These are phyloP conservation scores for Cardamine resedifolia DNA, from an alignment of 345 rosid species.

Conservation along the genomic window DNA sequence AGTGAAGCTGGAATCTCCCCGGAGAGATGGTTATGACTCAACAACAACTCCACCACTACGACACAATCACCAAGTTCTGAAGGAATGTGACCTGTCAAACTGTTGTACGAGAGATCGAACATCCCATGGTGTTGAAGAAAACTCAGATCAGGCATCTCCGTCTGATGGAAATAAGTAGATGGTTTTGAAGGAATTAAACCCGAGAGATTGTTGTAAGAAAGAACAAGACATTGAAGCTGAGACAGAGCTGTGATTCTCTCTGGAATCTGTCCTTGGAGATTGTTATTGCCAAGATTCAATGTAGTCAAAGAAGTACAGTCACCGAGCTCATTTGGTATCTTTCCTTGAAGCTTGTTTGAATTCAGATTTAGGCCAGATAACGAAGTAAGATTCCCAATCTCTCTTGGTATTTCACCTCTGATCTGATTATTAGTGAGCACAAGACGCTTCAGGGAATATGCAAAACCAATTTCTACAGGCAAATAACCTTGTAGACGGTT, in stretches of 20 bases:
- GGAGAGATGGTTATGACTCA: slow-evolving; percentile 66
- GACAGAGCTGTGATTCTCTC: slow-evolving; percentile 52
- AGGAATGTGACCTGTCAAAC: slow-evolving; percentile 69
- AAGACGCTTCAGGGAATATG: slow-evolving; percentile 54
- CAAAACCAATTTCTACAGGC: slow-evolving; percentile 63
- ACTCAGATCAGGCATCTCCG: slow-evolving; percentile 65
- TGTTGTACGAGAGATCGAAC: slow-evolving; percentile 67
- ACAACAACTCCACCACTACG: slow-evolving; percentile 66
- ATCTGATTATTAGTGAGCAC: slow-evolving; percentile 65
- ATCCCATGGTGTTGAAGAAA: slow-evolving; percentile 89
- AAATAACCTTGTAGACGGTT: slow-evolving; percentile 61
- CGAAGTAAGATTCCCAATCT: slow-evolving; percentile 62
- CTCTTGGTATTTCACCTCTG: slow-evolving; percentile 60
- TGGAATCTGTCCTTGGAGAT: slow-evolving; percentile 70
- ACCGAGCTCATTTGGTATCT: slow-evolving; percentile 66
- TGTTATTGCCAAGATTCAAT: slow-evolving; percentile 76
- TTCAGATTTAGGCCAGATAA: slow-evolving; percentile 72
- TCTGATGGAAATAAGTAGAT: slow-evolving; percentile 63
- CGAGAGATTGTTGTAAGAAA: slow-evolving; percentile 69
- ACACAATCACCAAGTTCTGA: slow-evolving; percentile 64
- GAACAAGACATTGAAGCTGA: slow-evolving; percentile 80
- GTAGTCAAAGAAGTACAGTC: slow-evolving; percentile 67
- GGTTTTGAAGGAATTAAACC: slow-evolving; percentile 69
- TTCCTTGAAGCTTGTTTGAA: slow-evolving; percentile 65
- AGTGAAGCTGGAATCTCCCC: slow-evolving; percentile 75